Base-by-base conservation (phyloP, 164 flowering plant species). In the Pachysandra terminalis region DNA sequence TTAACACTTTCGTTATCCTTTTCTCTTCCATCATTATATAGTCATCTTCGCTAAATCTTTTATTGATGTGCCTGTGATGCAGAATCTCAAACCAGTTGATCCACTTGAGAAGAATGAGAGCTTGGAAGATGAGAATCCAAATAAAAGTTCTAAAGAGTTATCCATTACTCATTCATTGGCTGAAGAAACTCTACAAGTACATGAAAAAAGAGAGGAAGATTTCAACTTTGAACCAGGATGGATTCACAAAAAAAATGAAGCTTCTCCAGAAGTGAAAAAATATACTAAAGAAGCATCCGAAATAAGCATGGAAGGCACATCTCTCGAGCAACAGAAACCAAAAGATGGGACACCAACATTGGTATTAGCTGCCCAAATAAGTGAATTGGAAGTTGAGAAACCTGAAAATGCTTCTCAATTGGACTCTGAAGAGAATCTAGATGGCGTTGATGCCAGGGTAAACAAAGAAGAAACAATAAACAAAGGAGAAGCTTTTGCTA, bases 11-110 rank as follows among this genome's bases (percentile, higher is more conserved):
- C 19, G 13, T 17, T 25, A 1, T 23, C 3, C 23, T 21, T 66
- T 28, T 28, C 12, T 37, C 49, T 68, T 56, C 32, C 24, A 19
- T 65, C 21, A 61, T 19, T 53, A 25, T 49, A 49, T 28, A 23
- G 21, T 45, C 14, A 56, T 40, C 12, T 24, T 41, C 19, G 71
- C 32, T 26, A n/a, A 28, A 16, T 22, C 61, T 64, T 32, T 51
- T 49, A 54, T 49, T 67, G 28, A 68, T 68, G 65, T 15, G 26
- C 16, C 52, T 56, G 8, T 63, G n/a, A 5, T 56, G 65, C 75
- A 72, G 79, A 51, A 27, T 49, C 63, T 52, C n/a, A 41, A 63
- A 45, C 26, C 63, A 69, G 56, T 60, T 64, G 54, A 52, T 58
- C 61, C 27, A 23, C 14, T 17, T 45, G 69, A 63, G 68, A 59